Percentiles rank a stretch among this genome's conserved stretches.
phyloP scores from a whole-genome alignment of 1,139 yeast species.

The Debaryomyces subglobosus region DNA sequence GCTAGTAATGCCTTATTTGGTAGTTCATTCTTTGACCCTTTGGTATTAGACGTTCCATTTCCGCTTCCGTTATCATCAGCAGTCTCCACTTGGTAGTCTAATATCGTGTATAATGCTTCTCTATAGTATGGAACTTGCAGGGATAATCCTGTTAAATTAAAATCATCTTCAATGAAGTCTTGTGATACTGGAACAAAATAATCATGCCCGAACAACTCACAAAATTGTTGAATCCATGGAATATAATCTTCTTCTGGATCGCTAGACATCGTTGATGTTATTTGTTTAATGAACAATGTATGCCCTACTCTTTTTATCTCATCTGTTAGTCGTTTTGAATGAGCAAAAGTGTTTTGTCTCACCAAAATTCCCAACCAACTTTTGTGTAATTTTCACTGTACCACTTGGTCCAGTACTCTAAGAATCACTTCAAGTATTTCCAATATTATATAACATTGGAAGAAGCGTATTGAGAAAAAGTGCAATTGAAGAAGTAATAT shows the following conservation, averaged over 20 bases:
- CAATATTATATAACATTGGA: neutral
- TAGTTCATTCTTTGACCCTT: conserved; percentile 39
- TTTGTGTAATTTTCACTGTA: conserved; percentile 5
- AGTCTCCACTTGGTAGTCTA: conserved; percentile 80
- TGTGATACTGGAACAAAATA: conserved; percentile 91
- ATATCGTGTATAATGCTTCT: conserved; percentile 87
- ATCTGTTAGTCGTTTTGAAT: neutral
- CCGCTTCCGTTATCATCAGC: conserved; percentile 45
- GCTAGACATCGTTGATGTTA: conserved; percentile 35
- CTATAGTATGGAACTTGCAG: conserved; percentile 87
- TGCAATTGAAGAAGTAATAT: conserved; percentile 9
- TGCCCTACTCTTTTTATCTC: neutral
- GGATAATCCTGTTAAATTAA: conserved; percentile 87
- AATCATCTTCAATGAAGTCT: conserved; percentile 94
- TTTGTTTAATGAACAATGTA: neutral
- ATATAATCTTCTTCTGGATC: conserved; percentile 63
- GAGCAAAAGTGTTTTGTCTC: conserved; percentile 1
- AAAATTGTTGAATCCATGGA: conserved; percentile 90
- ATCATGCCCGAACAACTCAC: conserved; percentile 88
- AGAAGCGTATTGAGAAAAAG: neutral
- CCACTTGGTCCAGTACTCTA: neutral
- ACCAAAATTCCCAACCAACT: neutral
- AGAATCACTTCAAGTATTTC: neutral
- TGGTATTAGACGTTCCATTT: conserved; percentile 15
- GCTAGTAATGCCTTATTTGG: conserved; percentile 78